These are phyloP conservation scores for Aegilops speltoides DNA, from an alignment of 176 grass and related monocot species.

Conservation along the genomic window DNA sequence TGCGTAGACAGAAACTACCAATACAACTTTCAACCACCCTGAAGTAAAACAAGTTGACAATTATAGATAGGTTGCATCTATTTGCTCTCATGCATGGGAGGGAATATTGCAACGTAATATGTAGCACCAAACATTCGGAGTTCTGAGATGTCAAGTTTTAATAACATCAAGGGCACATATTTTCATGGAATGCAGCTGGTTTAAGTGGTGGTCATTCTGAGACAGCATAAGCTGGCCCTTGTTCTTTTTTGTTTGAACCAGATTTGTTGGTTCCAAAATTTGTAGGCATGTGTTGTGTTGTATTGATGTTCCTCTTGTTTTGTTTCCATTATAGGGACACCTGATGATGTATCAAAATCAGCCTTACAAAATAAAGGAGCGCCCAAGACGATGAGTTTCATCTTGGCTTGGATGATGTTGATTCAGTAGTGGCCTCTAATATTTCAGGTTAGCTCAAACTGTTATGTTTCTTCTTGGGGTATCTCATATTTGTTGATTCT, in stretches of 20 bases:
- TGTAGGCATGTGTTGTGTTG: neutral
- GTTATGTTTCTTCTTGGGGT: neutral
- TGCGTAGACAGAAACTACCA: no score
- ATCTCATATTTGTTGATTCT: neutral
- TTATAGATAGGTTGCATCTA: no score
- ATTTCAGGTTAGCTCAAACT: neutral
- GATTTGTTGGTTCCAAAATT: neutral
- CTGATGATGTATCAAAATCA: neutral
- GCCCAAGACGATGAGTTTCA: neutral
- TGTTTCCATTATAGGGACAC: neutral
- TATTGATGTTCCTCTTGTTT: neutral
- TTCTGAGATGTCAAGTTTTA: no score
- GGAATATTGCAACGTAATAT: no score
- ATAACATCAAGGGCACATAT: neutral
- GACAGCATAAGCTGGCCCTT: neutral
- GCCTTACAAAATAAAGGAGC: neutral
- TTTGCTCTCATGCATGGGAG: no score
- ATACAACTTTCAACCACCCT: no score
- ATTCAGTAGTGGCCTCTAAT: neutral
- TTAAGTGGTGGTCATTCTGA: neutral
- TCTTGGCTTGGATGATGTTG: neutral
- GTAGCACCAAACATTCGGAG: no score
- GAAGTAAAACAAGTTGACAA: no score
- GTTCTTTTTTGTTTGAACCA: neutral
- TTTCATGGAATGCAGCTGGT: neutral